A percentile compares a stretch with the other conserved stretches of the same genome.
These are phyloP conservation scores for Candida suzukii DNA, from an alignment of 805 yeast genomes.

Conservation along the genomic window DNA sequence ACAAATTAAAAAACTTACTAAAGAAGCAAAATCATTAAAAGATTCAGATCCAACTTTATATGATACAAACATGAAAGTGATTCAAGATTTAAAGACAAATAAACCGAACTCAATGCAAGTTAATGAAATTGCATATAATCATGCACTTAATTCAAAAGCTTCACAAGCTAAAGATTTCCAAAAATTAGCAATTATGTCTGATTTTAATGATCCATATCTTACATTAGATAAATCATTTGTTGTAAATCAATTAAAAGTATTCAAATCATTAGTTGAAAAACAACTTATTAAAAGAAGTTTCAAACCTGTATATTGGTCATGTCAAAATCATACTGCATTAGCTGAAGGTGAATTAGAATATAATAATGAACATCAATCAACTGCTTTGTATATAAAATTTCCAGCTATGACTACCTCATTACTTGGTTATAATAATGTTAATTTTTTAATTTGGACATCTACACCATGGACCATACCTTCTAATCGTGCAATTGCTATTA, in stretches of 20 bases:
- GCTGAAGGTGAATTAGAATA: constrained; percentile 97
- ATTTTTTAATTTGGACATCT: constrained; percentile 82
- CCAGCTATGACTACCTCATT: constrained; percentile 34
- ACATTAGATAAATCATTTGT: constrained; percentile 74
- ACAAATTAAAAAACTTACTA: constrained; percentile 22
- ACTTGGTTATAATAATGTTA: background rate
- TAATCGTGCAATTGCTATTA: constrained; percentile 74
- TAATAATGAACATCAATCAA: constrained; percentile 60
- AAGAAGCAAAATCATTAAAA: constrained; percentile 13
- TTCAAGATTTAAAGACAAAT: constrained; percentile 4
- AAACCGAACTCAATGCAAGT: constrained; percentile 41
- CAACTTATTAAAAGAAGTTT: constrained; percentile 75
- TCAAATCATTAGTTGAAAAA: constrained; percentile 53
- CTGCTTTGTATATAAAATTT: constrained; percentile 62
- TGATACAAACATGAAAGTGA: too few species aligned
- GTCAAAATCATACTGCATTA: constrained; percentile 86
- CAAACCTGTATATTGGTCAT: constrained; percentile 97
- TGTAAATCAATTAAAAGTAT: constrained; percentile 63
- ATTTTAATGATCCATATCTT: constrained; percentile 65
- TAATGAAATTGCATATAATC: constrained; percentile 56
- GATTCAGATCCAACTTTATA: too few species aligned
- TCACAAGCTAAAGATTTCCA: constrained; percentile 59
- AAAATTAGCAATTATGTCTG: constrained; percentile 74
- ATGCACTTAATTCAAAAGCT: constrained; percentile 63
- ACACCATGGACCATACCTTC: constrained; percentile 97